phyloP scores from a whole-genome alignment of 2,329 filamentous ascomycete species.

The Diaporthe velutina region DNA sequence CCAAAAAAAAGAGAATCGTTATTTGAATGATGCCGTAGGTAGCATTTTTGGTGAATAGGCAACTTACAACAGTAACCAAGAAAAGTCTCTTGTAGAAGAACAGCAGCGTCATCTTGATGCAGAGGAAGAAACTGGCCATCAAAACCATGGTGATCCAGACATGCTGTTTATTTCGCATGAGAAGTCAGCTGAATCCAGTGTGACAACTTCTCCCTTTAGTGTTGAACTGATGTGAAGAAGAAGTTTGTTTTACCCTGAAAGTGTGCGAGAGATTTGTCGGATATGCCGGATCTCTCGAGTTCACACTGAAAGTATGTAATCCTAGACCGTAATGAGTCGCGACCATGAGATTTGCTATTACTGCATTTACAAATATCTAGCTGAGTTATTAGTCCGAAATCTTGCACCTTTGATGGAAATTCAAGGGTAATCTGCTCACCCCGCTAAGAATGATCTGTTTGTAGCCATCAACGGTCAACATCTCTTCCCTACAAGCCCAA shows the following conservation, averaged over 20 bases:
- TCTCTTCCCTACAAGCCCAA: neutral
- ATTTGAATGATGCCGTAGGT: neutral
- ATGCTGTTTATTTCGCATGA: neutral
- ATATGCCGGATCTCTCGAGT: constrained; percentile 1
- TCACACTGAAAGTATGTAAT: neutral
- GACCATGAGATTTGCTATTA: constrained; percentile 14
- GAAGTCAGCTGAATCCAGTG: neutral
- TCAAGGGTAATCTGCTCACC: neutral
- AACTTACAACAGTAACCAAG: neutral
- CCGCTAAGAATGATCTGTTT: neutral
- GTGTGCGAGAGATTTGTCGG: constrained; percentile 6
- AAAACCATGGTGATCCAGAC: constrained; percentile 9
- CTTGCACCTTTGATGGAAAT: neutral
- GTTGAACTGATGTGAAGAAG: neutral
- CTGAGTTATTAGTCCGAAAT: neutral
- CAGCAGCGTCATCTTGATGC: constrained; percentile 9
- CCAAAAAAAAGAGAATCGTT: neutral
- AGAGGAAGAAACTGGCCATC: constrained; percentile 10
- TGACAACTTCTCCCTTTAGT: neutral
- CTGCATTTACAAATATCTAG: constrained; percentile 6
- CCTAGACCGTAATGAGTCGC: constrained; percentile 15
- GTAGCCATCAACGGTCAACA: neutral
- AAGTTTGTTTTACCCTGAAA: neutral
- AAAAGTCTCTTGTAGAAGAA: constrained; percentile 10
- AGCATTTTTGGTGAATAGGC: no score